Base-by-base conservation (phyloP, 2,329 filamentous ascomycete genomes). In the Esteya vermicola region DNA sequence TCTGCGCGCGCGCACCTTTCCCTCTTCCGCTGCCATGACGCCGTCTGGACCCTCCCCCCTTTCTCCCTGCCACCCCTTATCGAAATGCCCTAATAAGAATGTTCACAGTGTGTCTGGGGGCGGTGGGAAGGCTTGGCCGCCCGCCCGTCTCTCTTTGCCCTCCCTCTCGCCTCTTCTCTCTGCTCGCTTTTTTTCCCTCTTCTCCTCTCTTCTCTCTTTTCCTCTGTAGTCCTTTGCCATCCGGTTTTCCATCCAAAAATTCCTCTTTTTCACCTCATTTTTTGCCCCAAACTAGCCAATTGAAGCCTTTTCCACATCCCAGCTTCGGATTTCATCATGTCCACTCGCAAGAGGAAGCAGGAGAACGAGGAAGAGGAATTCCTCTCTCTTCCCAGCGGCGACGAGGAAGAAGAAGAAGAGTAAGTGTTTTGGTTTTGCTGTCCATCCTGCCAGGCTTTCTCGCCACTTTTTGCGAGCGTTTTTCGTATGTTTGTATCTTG, bases 281-380 rank as follows among this genome's bases (percentile, higher is more conserved):
- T 38, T 13, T 33, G 31, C 42, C 36, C 18, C 16, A 42, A 44
- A 33, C 9, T 21, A 18, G 10, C 21, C 16, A 14, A 37, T 37
- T 31, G 36, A 23, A 8, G 18, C 8, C 4, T 37, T 16, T 31
- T n/a, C 35, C 20, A 30, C 44, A 19, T 38, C n/a, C 27, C n/a
- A n/a, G n/a, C 40, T 36, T 33, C 22, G 35, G 18, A 30, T 43
- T 38, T 28, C 43, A 57, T 43, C 45, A 69, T 69, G 64, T 62
- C 64, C 43, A 56, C 60, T 51, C 67, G 67, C 52, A 71, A 71
- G 65, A 66, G 67, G 61, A 68, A 67, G 61, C 63, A 66, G 50
- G 64, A 63, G 20, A 65, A 68, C 47, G 64, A 68, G 52, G 65
- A 68, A 48, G 64, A 68, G 53, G 67, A 70, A 57, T 65, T 72